Percentiles rank a stretch among this genome's conserved stretches.
Evolutionary conservation across 2,329 filamentous ascomycete species (phyloP).

Genomic region (Penicillium sp.): DNA sequence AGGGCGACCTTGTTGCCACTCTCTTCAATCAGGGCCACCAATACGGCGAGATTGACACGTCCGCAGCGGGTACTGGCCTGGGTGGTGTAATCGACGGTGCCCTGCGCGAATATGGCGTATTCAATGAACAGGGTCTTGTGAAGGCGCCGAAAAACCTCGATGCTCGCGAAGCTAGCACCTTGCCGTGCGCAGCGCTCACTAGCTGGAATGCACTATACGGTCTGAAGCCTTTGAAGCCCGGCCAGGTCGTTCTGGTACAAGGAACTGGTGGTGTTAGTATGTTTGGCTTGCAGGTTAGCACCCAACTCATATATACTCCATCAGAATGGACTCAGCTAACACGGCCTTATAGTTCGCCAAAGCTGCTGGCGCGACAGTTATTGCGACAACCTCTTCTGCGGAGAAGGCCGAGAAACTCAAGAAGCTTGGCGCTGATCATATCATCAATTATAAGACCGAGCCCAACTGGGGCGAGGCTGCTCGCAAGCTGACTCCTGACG

Average conservation of each 20-base stretch:
- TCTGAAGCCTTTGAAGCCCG: slow-evolving; percentile 53
- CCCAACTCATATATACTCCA: fast-evolving
- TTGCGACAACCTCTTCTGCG: slow-evolving; percentile 60
- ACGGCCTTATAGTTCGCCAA: slow-evolving; percentile 44
- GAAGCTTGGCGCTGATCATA: slow-evolving; percentile 57
- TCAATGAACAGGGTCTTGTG: slow-evolving; percentile 68
- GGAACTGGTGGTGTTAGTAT: slow-evolving; percentile 62
- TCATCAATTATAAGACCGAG: slow-evolving; percentile 62
- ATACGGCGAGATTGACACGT: slow-evolving; percentile 46
- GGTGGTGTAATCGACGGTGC: slow-evolving; percentile 69
- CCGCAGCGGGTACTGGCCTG: slow-evolving; percentile 56
- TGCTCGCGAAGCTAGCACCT: slow-evolving; percentile 56
- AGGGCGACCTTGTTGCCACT: slow-evolving; percentile 58
- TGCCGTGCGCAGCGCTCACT: slow-evolving; percentile 63
- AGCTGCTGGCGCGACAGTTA: slow-evolving; percentile 54
- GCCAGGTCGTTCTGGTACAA: slow-evolving; percentile 59
- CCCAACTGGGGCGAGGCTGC: slow-evolving; percentile 62
- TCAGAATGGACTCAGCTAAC: background rate
- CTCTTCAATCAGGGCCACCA: slow-evolving; percentile 61
- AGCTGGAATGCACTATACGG: slow-evolving; percentile 68
- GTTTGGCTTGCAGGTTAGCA: slow-evolving; percentile 53
- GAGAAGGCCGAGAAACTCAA: slow-evolving; percentile 55
- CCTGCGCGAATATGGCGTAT: slow-evolving; percentile 66
- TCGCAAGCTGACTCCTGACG: slow-evolving; percentile 50
- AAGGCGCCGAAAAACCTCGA: slow-evolving; percentile 58